Conservation (phyloP, 129 eudicot genomes). For the Artemisia argyi region DNA sequence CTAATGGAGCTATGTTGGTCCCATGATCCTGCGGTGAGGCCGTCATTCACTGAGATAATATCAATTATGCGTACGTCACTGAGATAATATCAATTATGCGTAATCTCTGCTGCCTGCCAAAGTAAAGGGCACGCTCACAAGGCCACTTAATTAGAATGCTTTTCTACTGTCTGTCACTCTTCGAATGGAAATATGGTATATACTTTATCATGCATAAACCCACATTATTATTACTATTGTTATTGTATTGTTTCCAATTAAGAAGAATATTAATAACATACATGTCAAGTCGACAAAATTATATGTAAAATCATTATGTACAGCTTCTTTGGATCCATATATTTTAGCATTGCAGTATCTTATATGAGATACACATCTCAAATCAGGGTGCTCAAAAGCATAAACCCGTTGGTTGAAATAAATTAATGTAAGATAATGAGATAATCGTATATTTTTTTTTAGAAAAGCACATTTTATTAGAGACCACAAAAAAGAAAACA, state of each 20-base stretch:
- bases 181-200: slow-evolving; percentile 26
- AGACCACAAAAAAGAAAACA: too few species aligned
- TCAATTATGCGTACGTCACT: slow-evolving; percentile 65
- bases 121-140: slow-evolving; percentile 53
- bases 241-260: slow-evolving; percentile 19
- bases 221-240: slow-evolving; percentile 10
- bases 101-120: slow-evolving; percentile 72
- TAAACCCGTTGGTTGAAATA: too few species aligned
- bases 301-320: neutral
- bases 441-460: too few species aligned
- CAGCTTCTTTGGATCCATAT: too few species aligned
- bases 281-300: slow-evolving; percentile 3
- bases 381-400: too few species aligned
- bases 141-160: slow-evolving; percentile 32
- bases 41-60: slow-evolving; percentile 81
- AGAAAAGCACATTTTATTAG: too few species aligned
- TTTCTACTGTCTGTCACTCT: neutral
- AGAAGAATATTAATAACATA: slow-evolving; percentile 11
- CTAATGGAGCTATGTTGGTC: slow-evolving; percentile 97
- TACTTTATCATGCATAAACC: slow-evolving; percentile 32
- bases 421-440: too few species aligned
- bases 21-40: slow-evolving; percentile 75
- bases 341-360: too few species aligned
- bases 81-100: slow-evolving; percentile 74
- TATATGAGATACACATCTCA: too few species aligned